These are phyloP conservation scores for Agapanthus africanus DNA, from an alignment of 106 monocot genomes.

Conservation along the genomic window DNA sequence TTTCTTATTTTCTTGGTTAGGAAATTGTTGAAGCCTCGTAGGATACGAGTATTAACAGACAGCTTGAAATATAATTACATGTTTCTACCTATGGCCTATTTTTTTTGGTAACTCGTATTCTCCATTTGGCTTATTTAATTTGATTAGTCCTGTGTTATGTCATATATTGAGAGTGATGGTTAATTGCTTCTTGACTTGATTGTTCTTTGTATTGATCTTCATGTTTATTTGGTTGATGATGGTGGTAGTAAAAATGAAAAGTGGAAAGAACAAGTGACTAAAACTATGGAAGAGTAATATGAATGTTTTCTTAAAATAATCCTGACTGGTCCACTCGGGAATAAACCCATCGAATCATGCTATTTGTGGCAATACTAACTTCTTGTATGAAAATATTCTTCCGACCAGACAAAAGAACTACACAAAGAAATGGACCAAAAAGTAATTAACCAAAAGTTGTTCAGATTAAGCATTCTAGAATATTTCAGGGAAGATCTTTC, in stretches of 20 bases:
- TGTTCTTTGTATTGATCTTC: not conserved
- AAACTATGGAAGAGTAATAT: too few species aligned
- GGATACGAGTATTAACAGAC: not conserved
- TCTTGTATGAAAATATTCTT: not conserved
- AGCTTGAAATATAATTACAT: not conserved
- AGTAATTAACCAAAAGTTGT: not conserved
- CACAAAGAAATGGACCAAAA: not conserved
- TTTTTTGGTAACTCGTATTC: too few species aligned
- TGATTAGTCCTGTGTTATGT: not conserved
- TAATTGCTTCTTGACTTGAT: not conserved
- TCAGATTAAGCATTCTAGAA: too few species aligned
- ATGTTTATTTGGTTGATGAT: not conserved
- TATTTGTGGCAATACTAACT: not conserved
- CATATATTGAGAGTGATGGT: not conserved
- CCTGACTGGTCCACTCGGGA: not conserved
- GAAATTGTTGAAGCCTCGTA: too few species aligned
- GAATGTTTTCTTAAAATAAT: too few species aligned
- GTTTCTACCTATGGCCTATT: too few species aligned
- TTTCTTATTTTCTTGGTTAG: not conserved
- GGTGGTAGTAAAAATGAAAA: not conserved
- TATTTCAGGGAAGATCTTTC: not conserved
- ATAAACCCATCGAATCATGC: not conserved
- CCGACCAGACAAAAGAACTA: not conserved
- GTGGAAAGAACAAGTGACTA: too few species aligned
- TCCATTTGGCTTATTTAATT: not conserved